phyloP scores from a whole-genome alignment of 305 asterid species.

The Caryopteris hybrid region DNA sequence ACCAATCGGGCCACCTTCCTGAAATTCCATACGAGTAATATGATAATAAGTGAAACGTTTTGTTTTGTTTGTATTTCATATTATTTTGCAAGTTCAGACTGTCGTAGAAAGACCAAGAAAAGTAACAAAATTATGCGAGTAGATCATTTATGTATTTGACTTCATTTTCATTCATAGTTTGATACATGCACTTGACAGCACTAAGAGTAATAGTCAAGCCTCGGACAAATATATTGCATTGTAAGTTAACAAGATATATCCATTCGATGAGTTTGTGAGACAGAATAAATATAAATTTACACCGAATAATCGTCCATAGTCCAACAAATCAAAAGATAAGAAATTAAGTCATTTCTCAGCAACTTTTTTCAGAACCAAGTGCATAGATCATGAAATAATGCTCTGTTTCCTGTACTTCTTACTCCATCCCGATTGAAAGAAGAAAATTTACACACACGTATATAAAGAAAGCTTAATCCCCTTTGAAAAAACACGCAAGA shows the following conservation, averaged over 20 bases:
- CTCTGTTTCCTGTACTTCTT: not conserved
- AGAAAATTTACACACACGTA: no score
- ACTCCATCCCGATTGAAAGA: not conserved
- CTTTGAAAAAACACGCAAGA: no score
- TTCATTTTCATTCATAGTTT: no score
- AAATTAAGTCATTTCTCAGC: not conserved
- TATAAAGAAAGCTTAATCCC: no score
- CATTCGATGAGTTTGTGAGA: not conserved
- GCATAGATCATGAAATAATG: no score
- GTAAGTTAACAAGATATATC: no score
- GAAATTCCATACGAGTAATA: conserved; percentile 23
- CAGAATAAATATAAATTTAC: not conserved
- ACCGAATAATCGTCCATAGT: not conserved
- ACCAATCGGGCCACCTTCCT: conserved; percentile 99
- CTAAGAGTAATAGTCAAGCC: no score
- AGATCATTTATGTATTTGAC: no score
- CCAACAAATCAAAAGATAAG: no score
- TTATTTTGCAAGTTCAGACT: not conserved
- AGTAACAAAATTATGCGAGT: no score
- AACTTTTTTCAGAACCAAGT: not conserved
- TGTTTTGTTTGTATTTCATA: not conserved
- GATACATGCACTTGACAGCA: no score
- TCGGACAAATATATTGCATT: no score
- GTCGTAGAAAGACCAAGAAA: not conserved
- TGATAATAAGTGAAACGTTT: not conserved